Conservation (phyloP, 2,329 filamentous ascomycete genomes). For the Trichoderma koningiopsis region DNA sequence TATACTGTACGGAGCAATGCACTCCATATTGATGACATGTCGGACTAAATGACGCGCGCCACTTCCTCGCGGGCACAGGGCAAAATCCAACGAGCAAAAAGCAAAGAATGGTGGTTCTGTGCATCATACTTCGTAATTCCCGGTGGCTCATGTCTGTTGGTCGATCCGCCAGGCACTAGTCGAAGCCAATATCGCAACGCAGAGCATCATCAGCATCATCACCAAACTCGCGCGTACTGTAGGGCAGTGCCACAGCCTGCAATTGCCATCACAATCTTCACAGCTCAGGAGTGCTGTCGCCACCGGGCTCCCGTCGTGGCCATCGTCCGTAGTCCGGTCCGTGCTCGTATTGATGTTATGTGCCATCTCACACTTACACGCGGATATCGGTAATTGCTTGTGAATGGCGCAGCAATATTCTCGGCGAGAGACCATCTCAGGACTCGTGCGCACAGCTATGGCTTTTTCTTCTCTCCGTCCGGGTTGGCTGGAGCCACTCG, state of each 20-base stretch:
- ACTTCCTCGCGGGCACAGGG: neutral
- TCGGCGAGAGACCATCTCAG: slow-evolving; percentile 1
- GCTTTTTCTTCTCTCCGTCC: neutral
- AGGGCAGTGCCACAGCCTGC: neutral
- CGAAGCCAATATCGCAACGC: neutral
- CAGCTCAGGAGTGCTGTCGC: neutral
- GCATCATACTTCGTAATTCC: neutral
- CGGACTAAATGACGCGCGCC: slow-evolving; percentile 1
- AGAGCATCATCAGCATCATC: neutral
- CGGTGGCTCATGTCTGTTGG: neutral
- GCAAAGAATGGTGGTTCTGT: neutral
- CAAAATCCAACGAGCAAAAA: neutral
- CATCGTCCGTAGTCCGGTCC: neutral
- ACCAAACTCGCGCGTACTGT: neutral
- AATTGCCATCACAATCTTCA: neutral
- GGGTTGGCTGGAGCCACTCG: slow-evolving; percentile 21
- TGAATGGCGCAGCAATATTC: neutral
- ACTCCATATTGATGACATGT: slow-evolving; percentile 13
- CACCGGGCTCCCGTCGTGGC: neutral
- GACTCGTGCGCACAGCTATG: slow-evolving; percentile 16
- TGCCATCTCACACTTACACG: neutral
- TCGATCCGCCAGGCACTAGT: neutral
- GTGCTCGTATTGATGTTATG: slow-evolving; percentile 15
- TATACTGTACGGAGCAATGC: neutral
- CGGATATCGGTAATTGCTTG: slow-evolving; percentile 16